Conservation (phyloP, 306 rosid species). For the Delonix regia region DNA sequence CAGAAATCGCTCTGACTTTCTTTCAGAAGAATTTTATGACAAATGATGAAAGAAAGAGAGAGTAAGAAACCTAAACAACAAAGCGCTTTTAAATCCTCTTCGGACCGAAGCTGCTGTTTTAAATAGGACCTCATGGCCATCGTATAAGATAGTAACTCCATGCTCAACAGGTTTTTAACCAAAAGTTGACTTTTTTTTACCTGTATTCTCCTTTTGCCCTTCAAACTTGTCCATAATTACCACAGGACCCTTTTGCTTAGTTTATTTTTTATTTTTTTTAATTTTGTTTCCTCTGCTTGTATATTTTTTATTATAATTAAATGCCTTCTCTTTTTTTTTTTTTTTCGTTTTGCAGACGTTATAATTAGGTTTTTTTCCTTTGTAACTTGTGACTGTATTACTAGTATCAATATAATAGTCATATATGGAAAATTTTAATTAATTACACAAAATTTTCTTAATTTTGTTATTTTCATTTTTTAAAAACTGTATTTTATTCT, state of each 20-base stretch:
- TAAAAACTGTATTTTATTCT: no score
- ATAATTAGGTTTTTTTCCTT: no score
- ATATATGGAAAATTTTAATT: no score
- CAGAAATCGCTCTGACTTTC: slow-evolving; percentile 32
- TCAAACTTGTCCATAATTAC: background rate
- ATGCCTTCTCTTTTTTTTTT: no score
- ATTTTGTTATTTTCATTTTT: no score
- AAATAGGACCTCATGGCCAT: background rate
- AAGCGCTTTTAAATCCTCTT: background rate
- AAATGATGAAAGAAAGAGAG: slow-evolving; percentile 22
- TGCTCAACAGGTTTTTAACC: background rate
- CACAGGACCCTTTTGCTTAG: no score
- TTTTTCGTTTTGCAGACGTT: no score
- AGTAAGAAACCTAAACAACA: background rate
- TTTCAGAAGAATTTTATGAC: background rate
- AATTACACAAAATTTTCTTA: no score
- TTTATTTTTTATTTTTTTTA: no score
- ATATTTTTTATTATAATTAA: no score
- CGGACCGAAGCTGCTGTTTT: background rate
- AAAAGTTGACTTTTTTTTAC: background rate
- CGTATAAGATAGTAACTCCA: background rate
- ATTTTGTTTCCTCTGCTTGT: background rate
- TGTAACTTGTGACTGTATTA: background rate
- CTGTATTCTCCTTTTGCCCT: background rate
- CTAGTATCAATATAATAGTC: no score